A percentile compares a stretch with the other conserved stretches of the same genome.
Conservation (phyloP, 768 basidiomycete genomes). For the Neoboletus magnificus region DNA sequence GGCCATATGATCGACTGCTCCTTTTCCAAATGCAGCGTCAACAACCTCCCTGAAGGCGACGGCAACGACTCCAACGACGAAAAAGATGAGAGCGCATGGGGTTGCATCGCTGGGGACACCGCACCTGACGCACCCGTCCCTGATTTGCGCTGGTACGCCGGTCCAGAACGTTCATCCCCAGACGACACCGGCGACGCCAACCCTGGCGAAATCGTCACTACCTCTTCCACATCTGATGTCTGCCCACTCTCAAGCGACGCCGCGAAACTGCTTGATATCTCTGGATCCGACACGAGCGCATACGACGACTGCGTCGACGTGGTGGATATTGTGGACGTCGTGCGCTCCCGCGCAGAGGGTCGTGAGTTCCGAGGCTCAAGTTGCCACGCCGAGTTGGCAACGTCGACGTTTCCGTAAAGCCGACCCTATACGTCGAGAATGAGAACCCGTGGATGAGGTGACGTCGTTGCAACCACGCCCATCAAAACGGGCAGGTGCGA, state of each 20-base stretch:
- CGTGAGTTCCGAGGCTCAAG: constrained; percentile 62
- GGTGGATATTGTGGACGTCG: constrained; percentile 71
- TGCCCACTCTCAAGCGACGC: constrained; percentile 76
- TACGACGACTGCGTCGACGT: constrained; percentile 78
- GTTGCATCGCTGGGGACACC: constrained; percentile 53
- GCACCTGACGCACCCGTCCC: constrained; percentile 46
- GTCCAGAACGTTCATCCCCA: constrained; percentile 46
- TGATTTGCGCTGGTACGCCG: constrained; percentile 11
- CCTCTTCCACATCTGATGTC: constrained; percentile 70
- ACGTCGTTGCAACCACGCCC: not conserved
- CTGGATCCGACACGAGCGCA: constrained; percentile 78
- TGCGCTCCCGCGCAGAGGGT: constrained; percentile 62
- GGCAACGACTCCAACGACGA: constrained; percentile 76
- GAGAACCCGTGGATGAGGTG: not conserved
- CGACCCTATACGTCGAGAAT: constrained; percentile 49
- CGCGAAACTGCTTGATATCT: constrained; percentile 81
- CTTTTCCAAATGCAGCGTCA: constrained; percentile 81
- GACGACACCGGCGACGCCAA: constrained; percentile 61
- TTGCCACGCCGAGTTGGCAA: constrained; percentile 70
- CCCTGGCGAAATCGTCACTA: constrained; percentile 49
- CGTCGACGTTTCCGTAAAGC: constrained; percentile 68
- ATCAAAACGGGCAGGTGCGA: not conserved
- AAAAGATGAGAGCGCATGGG: constrained; percentile 63
- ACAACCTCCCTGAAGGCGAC: constrained; percentile 56
- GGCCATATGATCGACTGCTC: constrained; percentile 80